Evolutionary conservation across 768 basidiomycete species (phyloP), one percentile per base, ranked within the genome.

Genomic region (Pulveroboletus ravenelii): DNA sequence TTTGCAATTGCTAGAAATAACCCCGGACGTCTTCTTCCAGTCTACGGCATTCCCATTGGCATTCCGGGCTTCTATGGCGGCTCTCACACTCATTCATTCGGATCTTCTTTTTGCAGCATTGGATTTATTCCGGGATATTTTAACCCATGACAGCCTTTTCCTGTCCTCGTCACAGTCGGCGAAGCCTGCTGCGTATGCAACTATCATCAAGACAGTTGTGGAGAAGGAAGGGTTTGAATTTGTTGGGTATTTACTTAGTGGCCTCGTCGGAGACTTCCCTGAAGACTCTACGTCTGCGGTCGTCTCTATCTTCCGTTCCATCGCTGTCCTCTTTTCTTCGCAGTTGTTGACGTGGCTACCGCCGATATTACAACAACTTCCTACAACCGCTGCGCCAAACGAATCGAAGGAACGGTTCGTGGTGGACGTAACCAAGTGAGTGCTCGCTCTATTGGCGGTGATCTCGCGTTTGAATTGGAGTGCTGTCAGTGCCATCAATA

Each of bases 221-320:
- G 75, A 80, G 47, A 82, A 83, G 54, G 83, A 89, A 64, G 92
- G 93, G 4, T 78, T 79, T 47, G 78, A 81, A 58, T 74, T 98
- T 14, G 64, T 89, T 14, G 77, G 78, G 13, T 80, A 80, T 55
- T 66, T 93, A 27, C 72, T 98, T 46, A 70, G 76, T 17, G 95
- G 96, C 4, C 74, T 97, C 25, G 82, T 90, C 5, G 84, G 87
- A 18, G 85, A 88, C 53, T 98, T 94, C 65, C 90, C 91, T 4
- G 92, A 92, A 63, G 95, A 97, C 51, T 78, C 84, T 3, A 74
- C 82, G 6, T 76, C 87, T 9, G 65, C 73, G 32, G 84, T 94
- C 40, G 81, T 91, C 48, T 81, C 85, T 3, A 84, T 97, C 53
- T 80, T 95, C 66, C 80, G 89, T 14, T 75, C 79, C 12, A 66